A percentile compares a stretch with the other conserved stretches of the same genome.
These are phyloP conservation scores for Cicer pinnatifidum DNA, from an alignment of 306 rosid species.

Conservation along the genomic window DNA sequence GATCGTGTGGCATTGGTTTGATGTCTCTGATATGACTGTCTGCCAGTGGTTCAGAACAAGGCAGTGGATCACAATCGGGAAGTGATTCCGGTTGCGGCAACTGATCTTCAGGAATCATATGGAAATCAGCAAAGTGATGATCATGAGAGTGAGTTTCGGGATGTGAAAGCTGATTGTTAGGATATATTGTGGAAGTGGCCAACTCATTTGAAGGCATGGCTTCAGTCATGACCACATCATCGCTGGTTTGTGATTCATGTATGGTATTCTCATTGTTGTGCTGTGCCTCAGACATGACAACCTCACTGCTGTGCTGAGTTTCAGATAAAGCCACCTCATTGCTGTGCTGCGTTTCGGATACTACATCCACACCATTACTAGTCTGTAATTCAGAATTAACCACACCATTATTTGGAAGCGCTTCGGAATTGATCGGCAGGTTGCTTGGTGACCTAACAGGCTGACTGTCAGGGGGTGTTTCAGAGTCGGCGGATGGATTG, in stretches of 20 bases:
- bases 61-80: slow-evolving; percentile 38
- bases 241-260: slow-evolving; percentile 22
- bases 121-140: slow-evolving; percentile 39
- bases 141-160: slow-evolving; percentile 38
- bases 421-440: slow-evolving; percentile 19
- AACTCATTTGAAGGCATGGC: slow-evolving; percentile 42
- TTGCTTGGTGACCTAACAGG: slow-evolving; percentile 24
- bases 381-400: slow-evolving; percentile 34
- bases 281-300: slow-evolving; percentile 27
- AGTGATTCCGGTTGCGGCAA: slow-evolving; percentile 50
- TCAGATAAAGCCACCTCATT: slow-evolving; percentile 28
- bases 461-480: slow-evolving; percentile 22
- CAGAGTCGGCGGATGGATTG: slow-evolving; percentile 33
- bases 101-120: slow-evolving; percentile 52
- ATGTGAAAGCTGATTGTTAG: slow-evolving; percentile 41
- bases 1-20: slow-evolving; percentile 46
- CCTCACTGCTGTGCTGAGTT: slow-evolving; percentile 12
- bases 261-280: slow-evolving; percentile 20
- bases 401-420: slow-evolving; percentile 21
- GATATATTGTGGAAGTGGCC: slow-evolving; percentile 37
- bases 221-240: slow-evolving; percentile 48
- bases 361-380: slow-evolving; percentile 28
- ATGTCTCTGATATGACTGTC: slow-evolving; percentile 44
- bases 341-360: slow-evolving; percentile 25
- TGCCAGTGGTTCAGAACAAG: slow-evolving; percentile 42